A percentile compares a stretch with the other conserved stretches of the same genome.
Conservation (phyloP, 106 monocot species). For the Acanthochlamys bracteata region DNA sequence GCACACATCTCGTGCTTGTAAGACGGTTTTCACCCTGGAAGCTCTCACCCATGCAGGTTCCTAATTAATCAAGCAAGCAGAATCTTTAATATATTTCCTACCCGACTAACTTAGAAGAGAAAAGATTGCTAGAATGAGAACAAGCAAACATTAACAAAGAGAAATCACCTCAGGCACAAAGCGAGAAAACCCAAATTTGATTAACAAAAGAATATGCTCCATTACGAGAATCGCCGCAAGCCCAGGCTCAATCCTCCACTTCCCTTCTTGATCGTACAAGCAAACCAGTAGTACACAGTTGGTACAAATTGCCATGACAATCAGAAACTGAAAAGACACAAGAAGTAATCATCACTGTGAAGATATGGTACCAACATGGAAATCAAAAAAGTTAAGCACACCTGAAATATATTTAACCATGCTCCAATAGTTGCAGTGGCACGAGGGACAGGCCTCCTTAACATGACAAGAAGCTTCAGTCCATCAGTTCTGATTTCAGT, state of each 20-base stretch:
- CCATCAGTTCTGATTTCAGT: slow-evolving; percentile 93
- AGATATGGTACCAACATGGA: too few species aligned
- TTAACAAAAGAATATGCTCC: slow-evolving; percentile 47
- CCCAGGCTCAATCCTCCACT: slow-evolving; percentile 89
- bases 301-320: slow-evolving; percentile 89
- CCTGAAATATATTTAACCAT: slow-evolving; percentile 95
- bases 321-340: slow-evolving; percentile 51
- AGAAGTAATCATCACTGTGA: not conserved
- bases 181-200: slow-evolving; percentile 62
- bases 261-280: slow-evolving; percentile 88
- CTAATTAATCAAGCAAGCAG: slow-evolving; percentile 20
- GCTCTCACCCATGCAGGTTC: slow-evolving; percentile 81
- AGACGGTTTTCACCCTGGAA: too few species aligned
- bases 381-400: too few species aligned
- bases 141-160: too few species aligned
- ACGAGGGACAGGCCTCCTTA: slow-evolving; percentile 67
- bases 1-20: too few species aligned
- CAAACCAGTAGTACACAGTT: slow-evolving; percentile 76
- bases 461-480: slow-evolving; percentile 77
- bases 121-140: too few species aligned
- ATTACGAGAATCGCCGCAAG: slow-evolving; percentile 56
- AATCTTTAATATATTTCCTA: not conserved
- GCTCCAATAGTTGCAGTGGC: slow-evolving; percentile 82
- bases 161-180: slow-evolving; percentile 75
- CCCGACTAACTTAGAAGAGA: too few species aligned